Percentiles rank a stretch among this genome's conserved stretches.
Conservation (phyloP, 75 land plant genomes). For the Sequoia sempervirens region DNA sequence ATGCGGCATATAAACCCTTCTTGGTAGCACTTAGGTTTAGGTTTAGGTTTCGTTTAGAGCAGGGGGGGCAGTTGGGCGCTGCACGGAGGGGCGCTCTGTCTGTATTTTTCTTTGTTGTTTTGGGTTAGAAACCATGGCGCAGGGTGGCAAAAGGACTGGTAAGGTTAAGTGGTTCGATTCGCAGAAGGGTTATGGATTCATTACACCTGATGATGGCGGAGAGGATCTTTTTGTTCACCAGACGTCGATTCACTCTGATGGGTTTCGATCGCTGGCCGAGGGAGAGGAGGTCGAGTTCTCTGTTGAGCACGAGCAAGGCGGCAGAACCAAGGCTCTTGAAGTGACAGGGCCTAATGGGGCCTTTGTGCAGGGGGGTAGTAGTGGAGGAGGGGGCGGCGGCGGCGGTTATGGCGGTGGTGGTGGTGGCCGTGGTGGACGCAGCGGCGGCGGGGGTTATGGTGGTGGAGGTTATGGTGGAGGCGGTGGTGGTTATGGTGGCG, state of each 20-base stretch:
- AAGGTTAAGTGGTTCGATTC: conserved; percentile 70
- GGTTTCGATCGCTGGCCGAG: conserved; percentile 39
- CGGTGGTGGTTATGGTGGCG: background rate
- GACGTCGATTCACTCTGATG: conserved; percentile 48
- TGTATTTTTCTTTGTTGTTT: background rate
- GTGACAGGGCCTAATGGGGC: background rate
- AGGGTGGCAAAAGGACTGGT: conserved; percentile 29
- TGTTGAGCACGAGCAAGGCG: background rate
- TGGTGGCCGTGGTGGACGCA: background rate
- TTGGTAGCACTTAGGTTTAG: background rate
- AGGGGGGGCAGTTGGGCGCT: background rate
- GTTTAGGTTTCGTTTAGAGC: background rate
- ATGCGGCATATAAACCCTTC: background rate
- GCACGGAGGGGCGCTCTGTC: background rate
- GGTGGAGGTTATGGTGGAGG: background rate
- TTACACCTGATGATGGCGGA: conserved; percentile 59
- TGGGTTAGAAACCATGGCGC: conserved; percentile 1
- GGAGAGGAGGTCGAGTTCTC: conserved; percentile 18
- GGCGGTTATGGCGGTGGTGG: conserved; percentile 19
- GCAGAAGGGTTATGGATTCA: conserved; percentile 66
- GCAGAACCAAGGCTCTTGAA: background rate
- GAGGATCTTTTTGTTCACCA: conserved; percentile 72
- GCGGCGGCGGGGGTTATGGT: background rate
- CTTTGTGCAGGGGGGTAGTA: background rate
- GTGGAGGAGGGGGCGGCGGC: conserved; percentile 7